Base-by-base conservation (phyloP, 305 asterid species). In the Fraxinus sp. region DNA sequence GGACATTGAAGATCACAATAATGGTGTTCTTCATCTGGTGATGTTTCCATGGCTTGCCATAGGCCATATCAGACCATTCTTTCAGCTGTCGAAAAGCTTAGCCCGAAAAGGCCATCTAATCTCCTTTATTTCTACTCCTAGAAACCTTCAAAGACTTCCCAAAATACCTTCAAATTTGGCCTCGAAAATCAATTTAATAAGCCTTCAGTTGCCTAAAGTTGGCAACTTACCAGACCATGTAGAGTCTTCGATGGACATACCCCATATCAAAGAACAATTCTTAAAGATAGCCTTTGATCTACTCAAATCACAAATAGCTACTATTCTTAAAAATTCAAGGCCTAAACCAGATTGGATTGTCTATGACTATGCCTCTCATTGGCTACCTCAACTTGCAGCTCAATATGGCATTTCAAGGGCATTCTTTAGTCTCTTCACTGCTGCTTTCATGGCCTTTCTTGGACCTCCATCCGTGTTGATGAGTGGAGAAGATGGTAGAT, bases 1-100 rank as follows among this genome's bases (percentile, higher is more conserved):
- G 44, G 75, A 32, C 84, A 92, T 91, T 95, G 92, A 88, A 81
- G 89, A 71, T 33, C 71, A 37, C 33, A 75, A 39, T 26, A 71
- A 68, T 20, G 82, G 72, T 80, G 26, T 2, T 64, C 95, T 95
- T 66, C 98, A 95, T 85, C 80, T 94, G 64, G 97, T 94, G 73
- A 87, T 95, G 95, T 91, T 95, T 74, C 99, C 99, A 85, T 94
- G 98, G 99, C 86, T 95, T 46, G 98, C 98, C 83, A 88, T 93
- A 85, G 98, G 99, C 79, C 99, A 95, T 82, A 89, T 95, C 46
- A 87, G 88, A 74, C 99, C 99, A 20, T 95, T 94, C 82, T 81
- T 89, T 49, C 80, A 84, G 49, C 88, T 95, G 33, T 91, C 97
- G 26, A 87, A 83, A 83, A 78, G 76, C 88, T 86, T 95, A 74